Base-by-base conservation (phyloP, 768 basidiomycete genomes). In the Piloderma croceum region DNA sequence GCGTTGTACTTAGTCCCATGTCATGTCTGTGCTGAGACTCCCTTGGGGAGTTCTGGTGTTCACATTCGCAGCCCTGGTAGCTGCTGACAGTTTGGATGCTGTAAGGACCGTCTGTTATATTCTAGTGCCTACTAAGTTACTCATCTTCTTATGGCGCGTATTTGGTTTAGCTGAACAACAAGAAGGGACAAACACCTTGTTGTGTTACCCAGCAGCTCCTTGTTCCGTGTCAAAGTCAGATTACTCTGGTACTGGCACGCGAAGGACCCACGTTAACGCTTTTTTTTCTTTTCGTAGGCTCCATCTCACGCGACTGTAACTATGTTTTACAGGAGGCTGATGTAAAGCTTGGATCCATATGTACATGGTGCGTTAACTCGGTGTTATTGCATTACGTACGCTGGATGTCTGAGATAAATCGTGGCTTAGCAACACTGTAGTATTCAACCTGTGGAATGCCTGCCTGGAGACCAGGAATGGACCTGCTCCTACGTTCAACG, bases 401-500 rank as follows among this genome's bases (percentile, higher is more conserved):
- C 35, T 38, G n/a, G 43, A 42, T 5, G 45, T 11, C 21, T 18
- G 25, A 5, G 27, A 12, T 35, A 17, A 39, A 9, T 2, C 20
- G 22, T 31, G 37, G 31, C 43, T 23, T 33, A 67, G 65, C 45
- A 65, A 60, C 23, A 56, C 50, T 25, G 53, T 61, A 7, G 58
- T 53, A 20, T 59, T 57, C 49, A 54, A 59, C 25, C 20, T 59
- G 10, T 59, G 54, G 54, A 50, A 47, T 32, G 54, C 57, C 15
- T 59, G 58, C 47, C 33, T 44, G 7, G 15, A 34, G 15, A n/a
- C n/a, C n/a, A n/a, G n/a, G n/a, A n/a, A n/a, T n/a, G n/a, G n/a
- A n/a, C n/a, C n/a, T n/a, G n/a, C n/a, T n/a, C n/a, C n/a, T n/a
- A n/a, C n/a, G n/a, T n/a, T n/a, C n/a, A n/a, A n/a, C n/a, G n/a